These are phyloP conservation scores for Calendula officinalis DNA, from an alignment of 129 eudicot species.

Conservation along the genomic window DNA sequence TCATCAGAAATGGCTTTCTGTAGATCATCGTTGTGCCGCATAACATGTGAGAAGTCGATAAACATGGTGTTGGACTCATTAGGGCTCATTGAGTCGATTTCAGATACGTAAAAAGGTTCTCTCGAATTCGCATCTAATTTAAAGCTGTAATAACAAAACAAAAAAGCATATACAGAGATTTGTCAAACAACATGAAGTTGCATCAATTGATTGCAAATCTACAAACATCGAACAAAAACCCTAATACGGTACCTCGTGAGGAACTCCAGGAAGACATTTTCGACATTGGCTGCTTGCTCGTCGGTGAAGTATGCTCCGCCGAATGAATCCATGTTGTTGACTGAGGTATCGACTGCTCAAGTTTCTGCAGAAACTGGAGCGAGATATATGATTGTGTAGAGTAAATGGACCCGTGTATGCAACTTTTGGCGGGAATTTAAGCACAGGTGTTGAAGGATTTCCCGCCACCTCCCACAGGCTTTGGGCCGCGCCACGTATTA, in stretches of 20 bases:
- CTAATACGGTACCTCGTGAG: slow-evolving; percentile 49
- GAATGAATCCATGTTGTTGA: slow-evolving; percentile 41
- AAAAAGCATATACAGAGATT: neutral
- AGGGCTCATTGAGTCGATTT: slow-evolving; percentile 70
- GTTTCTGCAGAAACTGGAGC: too few species aligned
- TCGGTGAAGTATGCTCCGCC: slow-evolving; percentile 74
- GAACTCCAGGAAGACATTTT: slow-evolving; percentile 79
- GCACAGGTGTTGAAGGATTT: too few species aligned
- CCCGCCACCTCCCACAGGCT: too few species aligned
- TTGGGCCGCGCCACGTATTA: too few species aligned
- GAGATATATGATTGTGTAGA: too few species aligned
- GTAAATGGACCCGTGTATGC: too few species aligned
- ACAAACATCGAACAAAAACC: neutral
- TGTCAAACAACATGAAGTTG: too few species aligned
- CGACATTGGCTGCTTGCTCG: slow-evolving; percentile 85
- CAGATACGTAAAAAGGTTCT: slow-evolving; percentile 68
- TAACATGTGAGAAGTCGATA: slow-evolving; percentile 94
- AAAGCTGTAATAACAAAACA: slow-evolving; percentile 34
- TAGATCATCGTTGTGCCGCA: slow-evolving; percentile 74
- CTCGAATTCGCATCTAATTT: slow-evolving; percentile 40
- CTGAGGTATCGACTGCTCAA: too few species aligned
- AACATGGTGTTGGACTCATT: slow-evolving; percentile 88
- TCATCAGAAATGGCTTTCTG: slow-evolving; percentile 93
- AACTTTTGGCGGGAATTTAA: too few species aligned
- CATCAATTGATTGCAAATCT: neutral